Evolutionary conservation across 208 protist species (phyloP).

Genomic region (Acanthamoeba triangularis): DNA sequence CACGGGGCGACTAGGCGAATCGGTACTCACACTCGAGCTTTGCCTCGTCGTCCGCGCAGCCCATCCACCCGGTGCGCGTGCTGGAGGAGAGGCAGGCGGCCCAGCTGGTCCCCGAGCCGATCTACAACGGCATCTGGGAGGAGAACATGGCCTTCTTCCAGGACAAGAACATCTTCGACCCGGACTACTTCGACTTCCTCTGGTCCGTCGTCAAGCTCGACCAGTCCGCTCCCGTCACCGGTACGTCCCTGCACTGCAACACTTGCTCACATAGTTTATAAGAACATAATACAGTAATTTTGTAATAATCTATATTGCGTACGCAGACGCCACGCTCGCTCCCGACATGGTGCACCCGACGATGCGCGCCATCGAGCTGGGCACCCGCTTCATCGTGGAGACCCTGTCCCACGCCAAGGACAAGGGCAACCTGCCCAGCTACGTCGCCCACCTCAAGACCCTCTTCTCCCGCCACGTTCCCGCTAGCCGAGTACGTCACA

Average conservation of each 20-base stretch:
- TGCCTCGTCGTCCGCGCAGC: background rate
- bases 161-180: constrained; percentile 89
- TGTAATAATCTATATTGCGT: background rate
- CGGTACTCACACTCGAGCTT: background rate
- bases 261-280: too few species aligned
- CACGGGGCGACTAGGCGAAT: background rate
- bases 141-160: constrained; percentile 89
- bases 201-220: constrained; percentile 79
- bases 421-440: constrained; percentile 59
- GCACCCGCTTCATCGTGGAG: constrained; percentile 84
- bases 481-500: constrained; percentile 74
- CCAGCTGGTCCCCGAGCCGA: constrained; percentile 76
- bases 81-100: constrained; percentile 43
- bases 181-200: constrained; percentile 86
- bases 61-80: constrained; percentile 12
- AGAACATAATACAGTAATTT: too few species aligned
- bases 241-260: background rate
- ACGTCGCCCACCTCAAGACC: constrained; percentile 77
- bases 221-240: background rate
- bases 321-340: background rate
- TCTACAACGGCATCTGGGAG: constrained; percentile 85
- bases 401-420: constrained; percentile 86
- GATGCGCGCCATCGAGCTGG: constrained; percentile 85
- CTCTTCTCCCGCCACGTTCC: background rate
- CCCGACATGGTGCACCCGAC: background rate